Percentiles rank a stretch among this genome's conserved stretches.
phyloP scores from a whole-genome alignment of 1,139 yeast species.

The Trichomonascaceae sp. region DNA sequence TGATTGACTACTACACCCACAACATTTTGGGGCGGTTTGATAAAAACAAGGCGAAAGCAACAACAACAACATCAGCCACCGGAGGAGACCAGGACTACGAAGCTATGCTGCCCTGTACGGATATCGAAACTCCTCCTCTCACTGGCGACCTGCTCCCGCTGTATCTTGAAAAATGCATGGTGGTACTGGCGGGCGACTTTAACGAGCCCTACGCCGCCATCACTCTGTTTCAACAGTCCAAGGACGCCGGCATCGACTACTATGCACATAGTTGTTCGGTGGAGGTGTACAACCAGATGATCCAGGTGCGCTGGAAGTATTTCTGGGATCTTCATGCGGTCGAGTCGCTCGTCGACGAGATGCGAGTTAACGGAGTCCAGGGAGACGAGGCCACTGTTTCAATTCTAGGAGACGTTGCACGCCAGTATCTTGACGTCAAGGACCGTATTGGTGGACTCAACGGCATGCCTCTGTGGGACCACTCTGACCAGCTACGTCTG shows the following conservation, averaged over 20 bases:
- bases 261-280: slow-evolving; percentile 30
- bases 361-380: slow-evolving; percentile 32
- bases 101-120: not conserved
- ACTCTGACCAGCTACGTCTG: slow-evolving; percentile 22
- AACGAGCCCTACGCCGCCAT: slow-evolving; percentile 28
- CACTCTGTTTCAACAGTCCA: slow-evolving; percentile 28
- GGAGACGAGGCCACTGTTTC: slow-evolving; percentile 27
- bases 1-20: slow-evolving; percentile 15
- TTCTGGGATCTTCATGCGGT: slow-evolving; percentile 28
- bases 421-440: slow-evolving; percentile 16
- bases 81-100: slow-evolving; percentile 1
- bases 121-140: slow-evolving; percentile 10
- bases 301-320: slow-evolving; percentile 28
- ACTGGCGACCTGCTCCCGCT: slow-evolving; percentile 9
- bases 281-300: slow-evolving; percentile 29
- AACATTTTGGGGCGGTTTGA: slow-evolving; percentile 11
- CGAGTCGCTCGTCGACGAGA: slow-evolving; percentile 27
- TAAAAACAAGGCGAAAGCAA: not conserved
- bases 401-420: slow-evolving; percentile 18
- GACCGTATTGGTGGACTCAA: slow-evolving; percentile 13
- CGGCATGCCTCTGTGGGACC: slow-evolving; percentile 22
- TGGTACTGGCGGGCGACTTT: slow-evolving; percentile 20
- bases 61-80: slow-evolving; percentile 7
- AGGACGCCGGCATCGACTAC: slow-evolving; percentile 24
- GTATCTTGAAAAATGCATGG: slow-evolving; percentile 14